Percentiles rank a stretch among this genome's conserved stretches.
Conservation (phyloP, 2,329 filamentous ascomycete species). For the Epichloe sylvatica region DNA sequence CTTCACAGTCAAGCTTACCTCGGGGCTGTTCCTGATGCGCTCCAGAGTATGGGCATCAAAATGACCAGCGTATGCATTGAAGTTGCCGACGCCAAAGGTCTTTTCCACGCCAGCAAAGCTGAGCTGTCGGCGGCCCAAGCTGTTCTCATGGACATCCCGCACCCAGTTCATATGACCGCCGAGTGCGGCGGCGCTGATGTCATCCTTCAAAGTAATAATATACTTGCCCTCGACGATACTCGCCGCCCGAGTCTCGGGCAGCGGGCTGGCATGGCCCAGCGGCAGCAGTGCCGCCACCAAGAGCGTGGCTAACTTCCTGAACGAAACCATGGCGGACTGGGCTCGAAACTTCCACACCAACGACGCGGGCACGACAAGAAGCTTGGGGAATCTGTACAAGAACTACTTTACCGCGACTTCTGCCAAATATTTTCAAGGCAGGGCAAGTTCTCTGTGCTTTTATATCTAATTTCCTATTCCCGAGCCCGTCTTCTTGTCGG, state of each 20-base stretch:
- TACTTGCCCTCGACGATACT: constrained; percentile 25
- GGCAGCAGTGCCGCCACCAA: background rate
- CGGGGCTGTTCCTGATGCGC: constrained; percentile 23
- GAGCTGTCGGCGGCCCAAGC: constrained; percentile 20
- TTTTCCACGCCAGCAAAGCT: constrained; percentile 18
- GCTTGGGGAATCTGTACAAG: too few species aligned
- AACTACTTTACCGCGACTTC: too few species aligned
- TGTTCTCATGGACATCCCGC: constrained; percentile 17
- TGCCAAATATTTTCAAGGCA: too few species aligned
- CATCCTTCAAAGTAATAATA: constrained; percentile 31
- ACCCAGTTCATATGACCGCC: constrained; percentile 23
- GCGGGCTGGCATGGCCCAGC: background rate
- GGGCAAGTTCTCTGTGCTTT: background rate
- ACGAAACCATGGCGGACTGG: background rate
- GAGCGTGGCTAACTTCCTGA: background rate
- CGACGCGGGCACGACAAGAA: background rate
- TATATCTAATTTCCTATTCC: background rate
- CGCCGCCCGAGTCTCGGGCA: background rate
- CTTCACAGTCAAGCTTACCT: constrained; percentile 17
- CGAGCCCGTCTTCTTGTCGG: too few species aligned
- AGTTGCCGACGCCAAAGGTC: constrained; percentile 18
- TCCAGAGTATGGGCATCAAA: constrained; percentile 29
- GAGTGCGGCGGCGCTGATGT: constrained; percentile 17
- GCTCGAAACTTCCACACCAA: background rate
- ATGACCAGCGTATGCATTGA: constrained; percentile 28